Base-by-base conservation (phyloP, 2,329 filamentous ascomycete genomes). In the Coniochaeta sp. region DNA sequence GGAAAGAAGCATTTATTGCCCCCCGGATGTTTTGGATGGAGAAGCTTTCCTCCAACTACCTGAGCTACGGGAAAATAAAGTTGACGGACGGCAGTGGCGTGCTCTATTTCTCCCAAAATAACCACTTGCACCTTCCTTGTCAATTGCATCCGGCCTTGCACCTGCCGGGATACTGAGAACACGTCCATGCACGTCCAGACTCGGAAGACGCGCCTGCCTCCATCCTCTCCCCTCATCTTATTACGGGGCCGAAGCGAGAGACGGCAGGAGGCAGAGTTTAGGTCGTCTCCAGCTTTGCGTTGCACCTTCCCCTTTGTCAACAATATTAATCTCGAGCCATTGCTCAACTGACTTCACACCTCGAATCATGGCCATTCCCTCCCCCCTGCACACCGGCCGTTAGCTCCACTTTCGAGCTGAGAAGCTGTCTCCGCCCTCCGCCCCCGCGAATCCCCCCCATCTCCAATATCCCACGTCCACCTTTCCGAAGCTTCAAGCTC, bases 81-180 rank as follows among this genome's bases (percentile, higher is more conserved):
- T 42, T 42, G 18, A 5, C 10, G 38, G 18, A 18, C 38, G 38
- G 38, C 38, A 24, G 38, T 42, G 38, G 38, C 38, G 38, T 22
- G 38, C 38, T 42, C 38, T n/a, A n/a, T 24, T 42, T 42, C 38
- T 42, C 38, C 38, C 26, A 42, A 42, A 42, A 42, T 42, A 42
- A 42, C 38, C 20, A 26, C 20, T 24, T 20, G 38, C 20, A 42
- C 33, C 33, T 38, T 10, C 33, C 33, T 38, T 38, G n/a, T n/a
- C n/a, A n/a, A n/a, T n/a, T n/a, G 33, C 18, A 24, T 22, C 38
- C 10, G 38, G 20, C 35, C 12, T 24, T n/a, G 33, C 33, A 38
- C 33, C 10, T 38, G 33, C 33, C 33, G 33, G 33, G 33, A 38
- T 38, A n/a, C n/a, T 38, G 18, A 16, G 22, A 20, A 38, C 33